A percentile compares a stretch with the other conserved stretches of the same genome.
Conservation (phyloP, 2,329 filamentous ascomycete genomes). For the Sporothrix brunneoviolacea region DNA sequence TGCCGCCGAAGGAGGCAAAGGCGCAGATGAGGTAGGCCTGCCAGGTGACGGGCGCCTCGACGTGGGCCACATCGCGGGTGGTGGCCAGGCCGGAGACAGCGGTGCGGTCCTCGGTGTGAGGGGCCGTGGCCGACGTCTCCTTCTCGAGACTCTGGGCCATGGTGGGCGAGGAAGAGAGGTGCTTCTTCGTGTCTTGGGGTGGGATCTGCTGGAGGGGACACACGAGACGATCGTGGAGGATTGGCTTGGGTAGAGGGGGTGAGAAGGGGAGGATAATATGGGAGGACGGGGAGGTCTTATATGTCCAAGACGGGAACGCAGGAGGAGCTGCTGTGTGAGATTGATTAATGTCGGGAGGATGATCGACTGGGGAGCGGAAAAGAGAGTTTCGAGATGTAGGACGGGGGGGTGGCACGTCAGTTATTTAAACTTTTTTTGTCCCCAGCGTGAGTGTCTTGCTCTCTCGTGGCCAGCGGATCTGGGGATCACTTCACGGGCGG, state of each 20-base stretch:
- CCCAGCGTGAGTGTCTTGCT: background rate
- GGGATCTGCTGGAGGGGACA: no score
- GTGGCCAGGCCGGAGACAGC: conserved; percentile 10
- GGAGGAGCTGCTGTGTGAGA: background rate
- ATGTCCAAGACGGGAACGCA: background rate
- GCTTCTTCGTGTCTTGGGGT: no score
- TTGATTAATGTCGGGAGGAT: background rate
- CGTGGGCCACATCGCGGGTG: conserved; percentile 47
- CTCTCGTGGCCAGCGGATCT: no score
- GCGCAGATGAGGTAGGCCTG: conserved; percentile 65
- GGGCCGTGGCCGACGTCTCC: conserved; percentile 1
- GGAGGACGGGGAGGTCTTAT: background rate
- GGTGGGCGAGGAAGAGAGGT: background rate
- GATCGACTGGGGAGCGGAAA: background rate
- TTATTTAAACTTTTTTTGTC: conserved; percentile 13
- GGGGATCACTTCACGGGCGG: no score
- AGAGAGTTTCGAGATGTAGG: background rate
- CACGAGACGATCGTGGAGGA: background rate
- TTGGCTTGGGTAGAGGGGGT: background rate
- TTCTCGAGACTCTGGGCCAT: conserved; percentile 9
- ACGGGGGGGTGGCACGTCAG: conserved; percentile 9
- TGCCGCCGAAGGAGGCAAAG: conserved; percentile 64
- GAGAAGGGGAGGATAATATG: background rate
- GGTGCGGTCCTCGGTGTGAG: conserved; percentile 10
- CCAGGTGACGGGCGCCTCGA: conserved; percentile 63